A percentile compares a stretch with the other conserved stretches of the same genome.
These are phyloP conservation scores for Spirogloea muscicola DNA, from an alignment of 139 green algal species.

Conservation along the genomic window DNA sequence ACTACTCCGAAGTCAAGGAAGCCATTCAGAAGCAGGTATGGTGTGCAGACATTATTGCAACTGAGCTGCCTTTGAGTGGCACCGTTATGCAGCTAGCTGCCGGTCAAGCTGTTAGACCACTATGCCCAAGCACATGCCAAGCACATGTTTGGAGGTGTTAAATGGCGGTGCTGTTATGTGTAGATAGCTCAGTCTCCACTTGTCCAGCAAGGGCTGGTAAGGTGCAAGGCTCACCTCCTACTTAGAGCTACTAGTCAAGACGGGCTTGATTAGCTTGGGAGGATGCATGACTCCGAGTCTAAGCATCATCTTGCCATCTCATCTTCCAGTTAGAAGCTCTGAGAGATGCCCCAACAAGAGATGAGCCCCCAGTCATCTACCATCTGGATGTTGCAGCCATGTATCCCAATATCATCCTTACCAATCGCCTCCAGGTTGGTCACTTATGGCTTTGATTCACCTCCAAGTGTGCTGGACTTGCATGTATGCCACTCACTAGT, in stretches of 20 bases:
- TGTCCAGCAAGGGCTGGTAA: not conserved
- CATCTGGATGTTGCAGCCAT: constrained; percentile 97
- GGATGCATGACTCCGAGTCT: not conserved
- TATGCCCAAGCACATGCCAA: not conserved
- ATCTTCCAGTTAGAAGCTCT: constrained; percentile 65
- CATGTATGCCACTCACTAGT: too few relatives aligned
- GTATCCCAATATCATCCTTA: constrained; percentile 99
- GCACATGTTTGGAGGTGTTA: not conserved
- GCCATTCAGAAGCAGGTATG: constrained; percentile 48
- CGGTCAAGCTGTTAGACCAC: not conserved
- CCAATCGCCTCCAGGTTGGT: constrained; percentile 72
- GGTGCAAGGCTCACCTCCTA: not conserved
- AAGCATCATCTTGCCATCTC: not conserved
- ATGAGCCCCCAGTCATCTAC: constrained; percentile 91
- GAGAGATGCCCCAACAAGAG: constrained; percentile 70
- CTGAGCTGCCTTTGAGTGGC: too few relatives aligned
- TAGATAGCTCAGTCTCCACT: not conserved
- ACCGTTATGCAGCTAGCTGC: too few relatives aligned
- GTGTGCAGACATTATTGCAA: too few relatives aligned
- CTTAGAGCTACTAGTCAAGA: not conserved
- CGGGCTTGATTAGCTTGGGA: not conserved
- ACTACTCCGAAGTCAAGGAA: constrained; percentile 54
- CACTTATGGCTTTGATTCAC: not conserved
- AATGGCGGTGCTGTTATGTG: not conserved
- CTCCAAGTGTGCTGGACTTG: too few relatives aligned